Base-by-base conservation (phyloP, 257 asterid genomes). In the Anisodus acutangulus region DNA sequence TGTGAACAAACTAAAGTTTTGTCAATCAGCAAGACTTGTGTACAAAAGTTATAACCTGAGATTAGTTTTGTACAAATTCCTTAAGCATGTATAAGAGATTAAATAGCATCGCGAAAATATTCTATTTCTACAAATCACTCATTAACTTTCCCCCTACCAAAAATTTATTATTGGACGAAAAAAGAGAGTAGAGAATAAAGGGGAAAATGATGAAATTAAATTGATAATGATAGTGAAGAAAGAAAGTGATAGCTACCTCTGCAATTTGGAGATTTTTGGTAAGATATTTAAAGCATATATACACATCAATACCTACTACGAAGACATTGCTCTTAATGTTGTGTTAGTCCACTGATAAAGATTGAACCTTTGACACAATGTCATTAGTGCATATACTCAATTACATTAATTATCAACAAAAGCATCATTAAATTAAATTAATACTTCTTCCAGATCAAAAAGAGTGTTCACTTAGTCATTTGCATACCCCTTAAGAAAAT, bases 231-330 rank as follows among this genome's bases (percentile, higher is more conserved):
- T 71, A 43, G 43, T 71, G 9, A 47, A 47, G 43, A 47, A 74
- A 74, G n/a, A 45, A 45, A 71, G 43, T 74, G 81, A 76, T 76
- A 76, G 22, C 22, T 76, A 76, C 59, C 55, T 76, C 11, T 51
- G 12, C 43, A 76, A 6, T 76, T 76, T 51, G 47, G 22, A 76
- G 13, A 45, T 76, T 51, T 72, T 16, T 49, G 62, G 8, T 51
- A 45, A 76, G 63, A 76, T 53, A 47, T 51, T 31, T 51, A 6
- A 22, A 51, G 81, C 19, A 51, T 12, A 76, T 22, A 49, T 74
- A 49, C 62, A 74, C 81, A 74, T 76, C 81, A 76, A 11, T 76
- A 76, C 81, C 63, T 76, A 76, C 80, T 74, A 74, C 80, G 8
- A 72, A 47, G 43, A 47, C 39, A 72, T 49, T 72, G 12, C 12